Evolutionary conservation across 805 yeast genomes (phyloP), one percentile per base, ranked within the genome.

Genomic region (Sugiyamaella boreocaroliniensis): DNA sequence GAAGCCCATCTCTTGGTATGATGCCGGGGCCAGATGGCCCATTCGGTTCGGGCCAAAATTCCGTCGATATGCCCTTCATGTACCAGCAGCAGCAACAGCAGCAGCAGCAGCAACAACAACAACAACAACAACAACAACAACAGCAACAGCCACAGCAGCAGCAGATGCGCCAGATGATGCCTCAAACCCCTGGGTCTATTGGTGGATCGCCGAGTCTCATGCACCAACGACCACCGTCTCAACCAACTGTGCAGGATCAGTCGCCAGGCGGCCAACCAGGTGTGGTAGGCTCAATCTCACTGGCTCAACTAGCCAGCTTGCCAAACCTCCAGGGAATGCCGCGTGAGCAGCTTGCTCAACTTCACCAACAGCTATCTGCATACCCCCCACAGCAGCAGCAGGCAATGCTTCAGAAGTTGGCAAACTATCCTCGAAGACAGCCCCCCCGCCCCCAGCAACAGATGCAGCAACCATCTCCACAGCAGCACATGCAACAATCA

Each of bases 91-190:
- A 51, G 18, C 60, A 54, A 45, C 55, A 45, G 56, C 67, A 3
- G 6, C 26, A 22, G 6, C 26, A 22, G 26, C 26, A 22, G 6
- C 26, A 22, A 6, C 26, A 22, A 2, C 51, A 50, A 16, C n/a
- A n/a, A n/a, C 67, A 61, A 44, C 68, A 64, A 49, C 58, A 3
- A 22, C 26, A 22, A 22, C 26, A 22, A 6, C 26, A 22, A 22
- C 26, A 22, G 26, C 26, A 22, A 2, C 51, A 50, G 20, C n/a
- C n/a, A n/a, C 67, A 61, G 44, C 68, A 64, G 50, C 58, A 62
- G 29, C 62, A 60, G 40, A 70, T 67, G 52, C 71, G 65, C 32
- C 73, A 69, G 53, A 63, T 53, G 50, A 63, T 59, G 12, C 59
- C 50, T 10, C 51, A 54, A 37, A 32, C 37, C n/a, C 37, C 37